Evolutionary conservation across 352 stramenopile genomes (phyloP), one percentile per base, ranked within the genome.

Genomic region (Phytophthora pini): DNA sequence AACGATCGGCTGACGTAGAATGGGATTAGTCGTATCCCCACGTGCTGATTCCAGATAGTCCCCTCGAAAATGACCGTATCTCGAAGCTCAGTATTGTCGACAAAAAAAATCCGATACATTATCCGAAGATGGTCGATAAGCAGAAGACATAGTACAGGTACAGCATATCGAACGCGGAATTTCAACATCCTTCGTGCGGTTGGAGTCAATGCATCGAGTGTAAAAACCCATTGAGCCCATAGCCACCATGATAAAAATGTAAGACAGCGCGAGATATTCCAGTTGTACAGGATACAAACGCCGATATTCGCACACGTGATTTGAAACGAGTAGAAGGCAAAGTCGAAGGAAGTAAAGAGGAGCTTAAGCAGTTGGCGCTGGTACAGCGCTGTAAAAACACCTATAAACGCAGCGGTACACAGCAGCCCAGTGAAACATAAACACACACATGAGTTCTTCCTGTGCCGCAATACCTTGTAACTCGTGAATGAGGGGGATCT

Each of bases 151-250:
- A 62, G 31, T 0, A 67, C n/a, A 7, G 44, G n/a, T 11, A 38
- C 56, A 12, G 50, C 41, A 29, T 59, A 61, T n/a, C 20, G 36
- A 43, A 57, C 34, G 3, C 36, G 56, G 7, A 71, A 53, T n/a
- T 41, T 41, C 2, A 73, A 39, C 34, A 45, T 76, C 5, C 48
- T 22, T 29, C 65, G 62, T 50, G 77, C 71, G 15, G 70, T 27
- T 0, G 71, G 74, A 17, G 71, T 70, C 20, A 82, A 63, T 6
- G 74, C 74, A 27, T 82, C 76, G 2, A 84, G 43, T 15, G 58
- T 80, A 15, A 77, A 50, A 2, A 65, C 48, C 65, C 70, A 79
- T n/a, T 68, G 61, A 22, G 74, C 70, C 73, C 63, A 82, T n/a
- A 61, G 24, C 66, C 36, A 74, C 52, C 51, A 65, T 1, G 56